Base-by-base conservation (phyloP, 1,284 basidiomycete species). In the Leccinum fuscescens region DNA sequence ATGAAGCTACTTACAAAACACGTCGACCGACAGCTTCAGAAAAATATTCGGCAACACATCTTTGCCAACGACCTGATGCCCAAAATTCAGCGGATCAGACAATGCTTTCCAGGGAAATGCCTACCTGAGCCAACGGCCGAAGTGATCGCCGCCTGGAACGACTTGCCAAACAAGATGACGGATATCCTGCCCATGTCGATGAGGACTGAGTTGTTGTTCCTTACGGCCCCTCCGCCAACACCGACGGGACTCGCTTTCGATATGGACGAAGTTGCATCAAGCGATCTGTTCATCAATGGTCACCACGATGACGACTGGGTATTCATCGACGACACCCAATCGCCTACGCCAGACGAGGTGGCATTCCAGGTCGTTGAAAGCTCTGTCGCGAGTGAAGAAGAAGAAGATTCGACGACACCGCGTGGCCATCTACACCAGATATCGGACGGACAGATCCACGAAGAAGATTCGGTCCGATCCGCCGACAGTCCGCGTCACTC, bases 121-220 rank as follows among this genome's bases (percentile, higher is more conserved):
- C 60, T 72, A 2, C 71, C 71, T 6, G 6, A 39, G 0, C 68
- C 73, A 8, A 52, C 57, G 6, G 39, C 37, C 1, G 35, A 58
- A 27, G 53, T 71, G 24, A 60, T 12, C 39, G 62, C 58, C 22
- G 64, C 63, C 9, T 72, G 71, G 71, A 46, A 55, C 5, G 55
- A 63, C 31, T 12, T 73, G 37, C 71, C 71, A 17, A 72, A 72
- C 20, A 12, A 56, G 9, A 74, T 15, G 6, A 17, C 54, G 27
- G 42, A 62, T 14, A 44, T 46, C 52, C 22, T 65, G 20, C 44
- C 69, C 5, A 54, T 56, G 57, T 59, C 57, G 2, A 49, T 57
- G 54, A 58, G 60, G 50, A 44, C 58, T 2, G 51, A 27, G 6
- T 3, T 35, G n/a, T 9, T 49, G 14, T 57, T 54, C 35, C 60